A percentile compares a stretch with the other conserved stretches of the same genome.
Conservation (phyloP, 75 land plant genomes). For the Ceratopteris richardii region DNA sequence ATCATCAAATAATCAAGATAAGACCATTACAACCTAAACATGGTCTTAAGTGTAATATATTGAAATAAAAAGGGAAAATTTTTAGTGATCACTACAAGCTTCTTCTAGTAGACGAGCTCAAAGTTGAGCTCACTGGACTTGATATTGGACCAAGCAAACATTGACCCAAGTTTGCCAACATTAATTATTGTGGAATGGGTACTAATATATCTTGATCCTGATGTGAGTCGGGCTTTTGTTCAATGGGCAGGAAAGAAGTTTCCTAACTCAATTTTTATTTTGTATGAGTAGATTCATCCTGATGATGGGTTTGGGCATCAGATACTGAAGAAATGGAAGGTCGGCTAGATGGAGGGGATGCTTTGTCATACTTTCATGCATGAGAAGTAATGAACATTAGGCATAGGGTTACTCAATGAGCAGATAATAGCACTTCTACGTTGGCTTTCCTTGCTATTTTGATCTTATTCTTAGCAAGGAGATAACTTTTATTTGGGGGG, state of each 20-base stretch:
- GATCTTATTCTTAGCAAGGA: no score
- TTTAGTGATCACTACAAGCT: constrained; percentile 69
- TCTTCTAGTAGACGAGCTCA: constrained; percentile 73
- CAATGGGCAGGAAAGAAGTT: constrained; percentile 81
- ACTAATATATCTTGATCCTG: constrained; percentile 91
- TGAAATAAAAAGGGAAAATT: constrained; percentile 80
- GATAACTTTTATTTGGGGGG: no score
- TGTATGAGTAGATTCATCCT: constrained; percentile 98
- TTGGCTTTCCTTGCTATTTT: no score
- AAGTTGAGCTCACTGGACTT: constrained; percentile 45
- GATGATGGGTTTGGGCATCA: constrained; percentile 99
- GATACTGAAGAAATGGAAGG: constrained; percentile 95
- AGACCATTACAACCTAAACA: no score
- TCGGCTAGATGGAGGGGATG: no score
- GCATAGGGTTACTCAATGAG: no score
- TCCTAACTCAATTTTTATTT: constrained; percentile 74
- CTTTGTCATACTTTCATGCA: no score
- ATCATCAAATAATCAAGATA: constrained; percentile 7
- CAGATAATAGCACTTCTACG: no score
- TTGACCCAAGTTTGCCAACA: constrained; percentile 91
- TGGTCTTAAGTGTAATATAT: no score
- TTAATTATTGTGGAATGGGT: constrained; percentile 98
- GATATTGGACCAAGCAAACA: constrained; percentile 35
- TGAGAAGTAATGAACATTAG: no score
- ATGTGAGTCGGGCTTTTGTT: constrained; percentile 57